Evolutionary conservation across 495 filamentous ascomycete species (phyloP).

Genomic region (Aspergillus steynii): DNA sequence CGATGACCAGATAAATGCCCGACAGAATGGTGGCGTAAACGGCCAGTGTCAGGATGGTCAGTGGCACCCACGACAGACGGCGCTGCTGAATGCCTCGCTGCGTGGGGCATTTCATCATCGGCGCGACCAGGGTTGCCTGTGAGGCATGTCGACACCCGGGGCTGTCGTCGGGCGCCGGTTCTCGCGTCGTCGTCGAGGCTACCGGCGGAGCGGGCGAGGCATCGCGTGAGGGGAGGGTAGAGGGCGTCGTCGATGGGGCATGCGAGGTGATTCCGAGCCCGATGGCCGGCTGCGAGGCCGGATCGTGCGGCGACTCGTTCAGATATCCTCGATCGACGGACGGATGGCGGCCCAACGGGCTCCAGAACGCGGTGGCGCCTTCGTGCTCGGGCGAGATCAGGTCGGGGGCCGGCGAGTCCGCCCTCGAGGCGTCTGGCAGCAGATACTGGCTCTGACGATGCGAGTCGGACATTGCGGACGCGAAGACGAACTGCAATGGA

Average conservation of each 20-base stretch:
- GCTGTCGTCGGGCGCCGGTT: background rate
- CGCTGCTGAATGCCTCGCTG: conserved; percentile 27
- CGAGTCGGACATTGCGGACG: background rate
- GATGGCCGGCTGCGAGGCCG: background rate
- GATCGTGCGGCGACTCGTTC: background rate
- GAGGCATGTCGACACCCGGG: background rate
- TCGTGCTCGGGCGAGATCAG: background rate
- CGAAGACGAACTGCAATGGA: background rate
- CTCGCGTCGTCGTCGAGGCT: background rate
- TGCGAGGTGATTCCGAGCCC: background rate
- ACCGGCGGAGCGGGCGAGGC: background rate
- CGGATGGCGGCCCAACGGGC: background rate
- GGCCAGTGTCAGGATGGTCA: conserved; percentile 58
- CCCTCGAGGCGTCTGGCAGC: background rate
- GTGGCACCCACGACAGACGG: conserved; percentile 56
- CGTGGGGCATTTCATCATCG: conserved; percentile 21
- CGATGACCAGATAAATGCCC: conserved; percentile 60
- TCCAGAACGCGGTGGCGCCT: background rate
- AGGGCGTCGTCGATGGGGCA: background rate
- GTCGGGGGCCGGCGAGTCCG: background rate
- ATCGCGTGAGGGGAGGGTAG: background rate
- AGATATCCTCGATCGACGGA: background rate
- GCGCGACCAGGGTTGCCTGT: conserved; percentile 6
- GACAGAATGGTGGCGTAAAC: conserved; percentile 68
- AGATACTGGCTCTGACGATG: background rate